phyloP scores from a whole-genome alignment of 2,329 filamentous ascomycete species.

The Thyridium curvatum region DNA sequence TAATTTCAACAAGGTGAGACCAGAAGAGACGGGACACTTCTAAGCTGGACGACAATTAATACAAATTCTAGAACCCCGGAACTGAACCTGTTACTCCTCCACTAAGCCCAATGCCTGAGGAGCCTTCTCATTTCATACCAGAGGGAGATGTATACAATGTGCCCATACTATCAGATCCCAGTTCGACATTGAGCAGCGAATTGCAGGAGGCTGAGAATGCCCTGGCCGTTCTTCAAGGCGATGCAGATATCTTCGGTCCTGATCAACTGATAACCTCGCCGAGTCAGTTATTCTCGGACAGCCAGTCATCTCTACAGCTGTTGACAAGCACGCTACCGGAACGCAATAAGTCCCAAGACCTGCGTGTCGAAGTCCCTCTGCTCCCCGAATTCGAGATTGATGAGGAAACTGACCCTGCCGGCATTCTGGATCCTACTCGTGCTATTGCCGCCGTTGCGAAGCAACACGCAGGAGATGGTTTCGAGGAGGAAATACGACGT shows the following conservation, averaged over 20 bases:
- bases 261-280: too few species aligned
- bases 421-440: too few species aligned
- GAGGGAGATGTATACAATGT: conserved; percentile 5
- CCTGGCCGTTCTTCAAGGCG: too few species aligned
- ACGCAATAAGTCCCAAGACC: not conserved
- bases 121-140: conserved; percentile 1
- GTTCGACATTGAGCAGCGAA: conserved; percentile 7
- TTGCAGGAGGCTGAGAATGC: not conserved
- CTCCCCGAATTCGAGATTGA: not conserved
- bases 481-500: not conserved
- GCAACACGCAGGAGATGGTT: not conserved
- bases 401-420: too few species aligned
- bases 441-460: not conserved
- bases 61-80: not conserved
- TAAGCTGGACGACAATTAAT: not conserved
- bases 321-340: not conserved
- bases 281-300: not conserved
- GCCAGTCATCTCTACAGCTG: not conserved
- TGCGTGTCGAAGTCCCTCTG: conserved; percentile 2
- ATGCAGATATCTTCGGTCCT: too few species aligned
- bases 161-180: conserved; percentile 8
- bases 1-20: not conserved
- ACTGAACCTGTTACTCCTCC: conserved; percentile 4
- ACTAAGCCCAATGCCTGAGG: conserved; percentile 1
- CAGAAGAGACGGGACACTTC: too few species aligned